Base-by-base conservation (phyloP, 2,329 filamentous ascomycete genomes). In the Ascomycota sp. region DNA sequence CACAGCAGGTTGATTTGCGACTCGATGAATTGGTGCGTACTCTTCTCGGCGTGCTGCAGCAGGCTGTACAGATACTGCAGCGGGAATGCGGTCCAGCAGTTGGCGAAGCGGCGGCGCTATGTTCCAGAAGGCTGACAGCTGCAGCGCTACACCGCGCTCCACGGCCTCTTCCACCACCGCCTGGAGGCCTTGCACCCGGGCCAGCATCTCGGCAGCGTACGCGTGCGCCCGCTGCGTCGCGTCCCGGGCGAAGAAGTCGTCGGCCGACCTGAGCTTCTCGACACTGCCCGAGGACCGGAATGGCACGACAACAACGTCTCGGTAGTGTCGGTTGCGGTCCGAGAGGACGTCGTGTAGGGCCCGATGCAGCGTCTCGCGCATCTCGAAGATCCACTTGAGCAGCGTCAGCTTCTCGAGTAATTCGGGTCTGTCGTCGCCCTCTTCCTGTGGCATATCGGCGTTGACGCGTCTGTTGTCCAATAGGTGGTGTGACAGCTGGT, bases 41-140 rank as follows among this genome's bases (percentile, higher is more conserved):
- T 85, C 56, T 89, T 92, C 48, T 91, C 81, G 0, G 83, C 77
- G 43, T 95, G 86, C 5, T 75, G 67, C 7, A 98, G 62, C 17
- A 95, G 58, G 28, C 73, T 77, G 50, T 83, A 89, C 0, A 98
- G 64, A 48, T 98, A 95, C 52, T 94, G 82, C 46, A 94, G 54
- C 8, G 0, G 83, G 85, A 15, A 94, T 74, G 42, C 78, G 77
- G 35, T 92, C 79, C 8, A 92, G 65, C 28, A 95, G 60, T 11
- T 73, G 65, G 19, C 76, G 63, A 0, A 98, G 63, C 4, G 75
- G 72, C 3, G 89, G 89, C 2, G 85, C 86, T 43, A 95, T 92
- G 46, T 98, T 89, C 89, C 89, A 98, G 50, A 95, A 98, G 0
- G 86, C 85, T 8, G 77, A 85, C 3, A 94, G 65, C 52, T 95